These are phyloP conservation scores for Neurospora intermedia DNA, from an alignment of 495 filamentous ascomycete species.

Conservation along the genomic window DNA sequence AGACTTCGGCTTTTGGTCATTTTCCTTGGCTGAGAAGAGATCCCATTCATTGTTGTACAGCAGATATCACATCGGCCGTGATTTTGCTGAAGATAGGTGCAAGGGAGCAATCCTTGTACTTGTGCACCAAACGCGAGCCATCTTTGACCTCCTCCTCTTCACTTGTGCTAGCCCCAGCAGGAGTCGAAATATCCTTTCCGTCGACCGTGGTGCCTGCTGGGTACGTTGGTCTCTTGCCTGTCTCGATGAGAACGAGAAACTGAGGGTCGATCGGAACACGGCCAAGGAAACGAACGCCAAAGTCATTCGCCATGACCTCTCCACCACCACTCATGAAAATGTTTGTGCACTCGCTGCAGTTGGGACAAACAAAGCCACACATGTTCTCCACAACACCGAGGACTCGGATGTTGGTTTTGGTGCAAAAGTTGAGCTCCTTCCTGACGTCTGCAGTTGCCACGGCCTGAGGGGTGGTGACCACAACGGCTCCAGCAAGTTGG, in stretches of 20 bases:
- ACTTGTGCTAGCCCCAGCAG: background rate
- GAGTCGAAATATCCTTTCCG: slow-evolving; percentile 32
- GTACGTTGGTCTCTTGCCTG: slow-evolving; percentile 38
- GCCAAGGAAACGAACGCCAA: slow-evolving; percentile 73
- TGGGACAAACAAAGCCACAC: slow-evolving; percentile 91
- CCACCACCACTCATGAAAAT: slow-evolving; percentile 87
- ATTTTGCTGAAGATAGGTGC: slow-evolving; percentile 62
- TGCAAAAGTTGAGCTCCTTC: slow-evolving; percentile 95
- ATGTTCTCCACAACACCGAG: slow-evolving; percentile 96
- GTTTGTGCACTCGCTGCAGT: slow-evolving; percentile 88
- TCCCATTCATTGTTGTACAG: background rate
- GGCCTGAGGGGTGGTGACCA: slow-evolving; percentile 94
- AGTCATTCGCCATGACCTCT: slow-evolving; percentile 78
- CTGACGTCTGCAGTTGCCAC: slow-evolving; percentile 86
- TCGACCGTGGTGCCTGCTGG: slow-evolving; percentile 39
- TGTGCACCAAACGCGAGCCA: slow-evolving; percentile 54
- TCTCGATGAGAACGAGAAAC: slow-evolving; percentile 44
- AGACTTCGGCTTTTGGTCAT: background rate
- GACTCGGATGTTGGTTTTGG: slow-evolving; percentile 69
- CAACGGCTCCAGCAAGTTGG: slow-evolving; percentile 67
- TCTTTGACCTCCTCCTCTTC: slow-evolving; percentile 32
- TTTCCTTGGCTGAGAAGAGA: background rate
- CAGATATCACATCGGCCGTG: slow-evolving; percentile 18
- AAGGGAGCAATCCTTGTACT: slow-evolving; percentile 70
- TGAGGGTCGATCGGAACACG: slow-evolving; percentile 80